These are phyloP conservation scores for Coemansia sp. DNA, from an alignment of 192 early-diverging fungal species.

Conservation along the genomic window DNA sequence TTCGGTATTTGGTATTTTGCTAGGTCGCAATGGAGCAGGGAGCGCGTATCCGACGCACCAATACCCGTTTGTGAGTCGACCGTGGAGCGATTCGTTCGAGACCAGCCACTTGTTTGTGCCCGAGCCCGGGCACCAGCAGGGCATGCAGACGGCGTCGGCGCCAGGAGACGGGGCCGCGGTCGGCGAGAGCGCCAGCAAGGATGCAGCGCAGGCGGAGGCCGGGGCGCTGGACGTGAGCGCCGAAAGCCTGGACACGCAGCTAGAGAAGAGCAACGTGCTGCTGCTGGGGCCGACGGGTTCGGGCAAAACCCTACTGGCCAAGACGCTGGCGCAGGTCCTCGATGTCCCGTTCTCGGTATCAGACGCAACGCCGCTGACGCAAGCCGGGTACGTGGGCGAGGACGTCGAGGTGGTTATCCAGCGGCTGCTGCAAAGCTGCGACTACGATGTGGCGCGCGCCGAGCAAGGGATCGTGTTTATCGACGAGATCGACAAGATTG, in stretches of 20 bases:
- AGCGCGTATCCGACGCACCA: slow-evolving; percentile 42
- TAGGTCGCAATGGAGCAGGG: slow-evolving; percentile 38
- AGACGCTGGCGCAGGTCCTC: slow-evolving; percentile 76
- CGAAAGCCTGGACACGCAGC: slow-evolving; percentile 49
- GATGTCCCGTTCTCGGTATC: slow-evolving; percentile 86
- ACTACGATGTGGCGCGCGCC: slow-evolving; percentile 80
- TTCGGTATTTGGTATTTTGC: background rate
- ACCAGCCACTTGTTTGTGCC: slow-evolving; percentile 32
- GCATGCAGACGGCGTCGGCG: background rate
- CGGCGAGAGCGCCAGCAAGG: background rate
- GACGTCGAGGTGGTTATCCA: slow-evolving; percentile 86
- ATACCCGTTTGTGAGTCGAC: slow-evolving; percentile 35
- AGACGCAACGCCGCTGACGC: slow-evolving; percentile 88
- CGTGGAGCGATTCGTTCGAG: slow-evolving; percentile 44
- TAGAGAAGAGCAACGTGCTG: slow-evolving; percentile 89
- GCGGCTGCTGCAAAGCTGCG: slow-evolving; percentile 78
- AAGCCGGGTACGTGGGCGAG: slow-evolving; percentile 88
- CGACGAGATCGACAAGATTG: slow-evolving; percentile 91
- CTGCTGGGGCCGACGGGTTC: slow-evolving; percentile 83
- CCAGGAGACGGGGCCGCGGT: background rate
- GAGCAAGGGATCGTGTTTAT: slow-evolving; percentile 88
- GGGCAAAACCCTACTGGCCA: slow-evolving; percentile 77
- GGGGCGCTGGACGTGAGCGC: background rate
- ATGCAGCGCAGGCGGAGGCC: background rate
- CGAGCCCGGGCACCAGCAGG: slow-evolving; percentile 1